These are phyloP conservation scores for Cajanus cajan DNA, from an alignment of 306 rosid genomes.

Conservation along the genomic window DNA sequence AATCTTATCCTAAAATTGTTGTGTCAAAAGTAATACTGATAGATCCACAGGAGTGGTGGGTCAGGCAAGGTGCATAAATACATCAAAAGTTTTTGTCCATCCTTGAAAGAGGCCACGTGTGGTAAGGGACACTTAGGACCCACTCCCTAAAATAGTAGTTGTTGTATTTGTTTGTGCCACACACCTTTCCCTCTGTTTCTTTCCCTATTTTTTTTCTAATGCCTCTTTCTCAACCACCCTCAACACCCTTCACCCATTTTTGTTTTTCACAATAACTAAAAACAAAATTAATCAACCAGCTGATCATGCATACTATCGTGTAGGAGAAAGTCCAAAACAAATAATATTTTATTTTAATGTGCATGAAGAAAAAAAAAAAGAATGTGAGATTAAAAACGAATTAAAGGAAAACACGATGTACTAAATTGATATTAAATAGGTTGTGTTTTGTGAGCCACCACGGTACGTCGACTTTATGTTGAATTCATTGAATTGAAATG, in stretches of 20 bases:
- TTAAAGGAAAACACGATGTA: neutral
- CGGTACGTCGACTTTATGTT: constrained; percentile 18
- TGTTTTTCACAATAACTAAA: neutral
- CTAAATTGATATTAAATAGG: neutral
- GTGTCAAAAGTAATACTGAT: neutral
- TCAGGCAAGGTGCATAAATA: neutral
- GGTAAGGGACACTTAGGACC: constrained; percentile 27
- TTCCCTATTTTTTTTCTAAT: neutral
- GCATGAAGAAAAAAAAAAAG: neutral
- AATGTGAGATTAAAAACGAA: neutral
- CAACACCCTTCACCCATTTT: neutral
- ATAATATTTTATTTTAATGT: neutral
- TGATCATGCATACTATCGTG: neutral
- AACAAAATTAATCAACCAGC: neutral
- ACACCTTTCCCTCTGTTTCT: neutral
- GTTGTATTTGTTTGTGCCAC: constrained; percentile 7
- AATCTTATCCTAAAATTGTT: neutral
- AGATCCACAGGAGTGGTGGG: neutral
- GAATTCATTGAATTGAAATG: constrained; percentile 20
- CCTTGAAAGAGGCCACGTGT: constrained; percentile 34
- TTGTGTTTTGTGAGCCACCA: neutral
- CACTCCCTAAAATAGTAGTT: constrained; percentile 13
- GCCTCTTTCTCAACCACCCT: constrained; percentile 19
- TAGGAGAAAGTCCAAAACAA: neutral
- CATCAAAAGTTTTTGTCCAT: constrained; percentile 14